Percentiles rank a stretch among this genome's conserved stretches.
Evolutionary conservation across 345 rosid species (phyloP).

Genomic region (Sisymbrium altissimum): DNA sequence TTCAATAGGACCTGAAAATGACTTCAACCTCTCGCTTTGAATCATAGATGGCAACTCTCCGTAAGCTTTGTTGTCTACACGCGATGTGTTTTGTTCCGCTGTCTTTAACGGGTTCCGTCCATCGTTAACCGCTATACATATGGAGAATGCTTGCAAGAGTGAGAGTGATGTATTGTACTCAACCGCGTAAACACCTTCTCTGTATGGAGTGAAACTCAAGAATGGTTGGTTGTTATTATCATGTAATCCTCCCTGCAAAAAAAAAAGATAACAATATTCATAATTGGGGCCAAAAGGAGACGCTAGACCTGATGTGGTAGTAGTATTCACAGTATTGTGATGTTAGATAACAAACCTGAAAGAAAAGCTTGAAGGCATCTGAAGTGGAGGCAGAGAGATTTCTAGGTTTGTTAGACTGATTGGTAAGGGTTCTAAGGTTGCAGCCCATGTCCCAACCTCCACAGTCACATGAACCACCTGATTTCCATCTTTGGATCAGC

Average conservation of each 20-base stretch:
- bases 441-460: constrained; percentile 99
- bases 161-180: constrained; percentile 72
- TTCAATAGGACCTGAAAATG: constrained; percentile 33
- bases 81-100: constrained; percentile 18
- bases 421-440: constrained; percentile 61
- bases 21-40: constrained; percentile 28
- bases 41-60: constrained; percentile 25
- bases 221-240: constrained; percentile 49
- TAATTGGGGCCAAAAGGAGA: not conserved
- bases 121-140: constrained; percentile 71
- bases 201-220: constrained; percentile 62
- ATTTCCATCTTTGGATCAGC: constrained; percentile 79
- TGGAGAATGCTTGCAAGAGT: constrained; percentile 77
- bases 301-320: not conserved
- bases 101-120: constrained; percentile 37
- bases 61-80: constrained; percentile 31
- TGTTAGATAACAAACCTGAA: constrained; percentile 47
- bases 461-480: constrained; percentile 95
- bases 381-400: constrained; percentile 33
- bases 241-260: constrained; percentile 55
- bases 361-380: constrained; percentile 55
- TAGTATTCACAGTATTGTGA: not conserved
- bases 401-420: constrained; percentile 32
- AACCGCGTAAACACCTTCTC: constrained; percentile 79
- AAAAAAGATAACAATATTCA: not conserved